phyloP scores from a whole-genome alignment of 2,329 filamentous ascomycete genomes.

The Biscogniauxia sp. region DNA sequence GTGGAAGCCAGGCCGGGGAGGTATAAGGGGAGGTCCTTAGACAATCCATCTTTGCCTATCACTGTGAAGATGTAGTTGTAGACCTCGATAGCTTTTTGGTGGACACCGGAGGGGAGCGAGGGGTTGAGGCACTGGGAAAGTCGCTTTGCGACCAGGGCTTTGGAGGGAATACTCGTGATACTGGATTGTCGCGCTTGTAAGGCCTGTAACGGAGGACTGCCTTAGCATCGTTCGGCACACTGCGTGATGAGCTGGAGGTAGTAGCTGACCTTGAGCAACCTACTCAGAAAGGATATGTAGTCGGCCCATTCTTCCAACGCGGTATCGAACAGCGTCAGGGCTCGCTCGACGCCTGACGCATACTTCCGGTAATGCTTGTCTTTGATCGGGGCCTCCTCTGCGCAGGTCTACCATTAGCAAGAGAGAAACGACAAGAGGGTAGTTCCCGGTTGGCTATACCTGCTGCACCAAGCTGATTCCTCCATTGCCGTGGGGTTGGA shows the following conservation, averaged over 20 bases:
- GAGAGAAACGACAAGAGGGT: slow-evolving; percentile 1
- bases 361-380: slow-evolving; percentile 81
- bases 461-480: slow-evolving; percentile 67
- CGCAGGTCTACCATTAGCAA: slow-evolving; percentile 13
- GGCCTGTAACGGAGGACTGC: slow-evolving; percentile 53
- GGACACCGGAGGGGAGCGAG: slow-evolving; percentile 87
- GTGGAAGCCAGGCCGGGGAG: slow-evolving; percentile 86
- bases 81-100: slow-evolving; percentile 94
- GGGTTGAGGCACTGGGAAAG: slow-evolving; percentile 95
- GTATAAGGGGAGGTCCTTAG: slow-evolving; percentile 80
- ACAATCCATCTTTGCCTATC: slow-evolving; percentile 77
- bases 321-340: slow-evolving; percentile 86
- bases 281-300: slow-evolving; percentile 94
- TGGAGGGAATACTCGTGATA: slow-evolving; percentile 73
- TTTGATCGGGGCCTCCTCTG: slow-evolving; percentile 56
- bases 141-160: slow-evolving; percentile 79
- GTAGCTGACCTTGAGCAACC: slow-evolving; percentile 73
- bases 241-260: slow-evolving; percentile 2
- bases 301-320: slow-evolving; percentile 98
- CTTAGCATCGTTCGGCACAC: slow-evolving; percentile 24
- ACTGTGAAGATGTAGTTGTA: slow-evolving; percentile 86
- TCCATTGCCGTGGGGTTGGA: slow-evolving; percentile 72
- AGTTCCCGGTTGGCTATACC: slow-evolving; percentile 52
- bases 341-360: slow-evolving; percentile 81
- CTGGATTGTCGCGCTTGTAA: slow-evolving; percentile 80